Evolutionary conservation across 192 early-diverging fungal species (phyloP), one percentile per base, ranked within the genome.

Genomic region (Gaertneriomyces semiglobifer): DNA sequence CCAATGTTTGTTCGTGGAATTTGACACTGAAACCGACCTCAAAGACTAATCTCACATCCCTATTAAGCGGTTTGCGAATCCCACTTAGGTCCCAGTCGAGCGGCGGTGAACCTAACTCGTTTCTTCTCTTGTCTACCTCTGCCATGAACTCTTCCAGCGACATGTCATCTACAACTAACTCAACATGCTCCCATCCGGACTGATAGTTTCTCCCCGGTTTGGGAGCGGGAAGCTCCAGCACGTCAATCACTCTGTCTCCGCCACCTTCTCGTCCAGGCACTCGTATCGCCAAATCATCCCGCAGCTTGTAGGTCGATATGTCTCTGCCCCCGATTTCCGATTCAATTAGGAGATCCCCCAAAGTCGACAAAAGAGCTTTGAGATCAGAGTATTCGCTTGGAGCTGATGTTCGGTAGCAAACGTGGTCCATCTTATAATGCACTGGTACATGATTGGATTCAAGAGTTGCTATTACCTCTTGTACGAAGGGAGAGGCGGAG

Each of bases 191-290:
- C 16, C 56, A 43, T 8, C 74, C 74, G 12, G 63, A 40, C 12
- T 63, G 57, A 57, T 71, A 63, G 11, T 53, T 39, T 8, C 53
- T 44, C 18, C 69, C 65, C 18, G 43, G 38, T 63, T 75, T 75
- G n/a, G 74, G 74, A 19, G 61, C 39, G 19, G 74, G 69, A 3
- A 75, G 50, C 52, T 75, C 74, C 19, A 75, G 52, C 10, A 75
- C 60, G 38, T 75, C 63, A 14, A 75, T 20, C 19, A 38, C 43
- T 20, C 60, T 6, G 5, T 57, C 12, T 33, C 14, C 9, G 2
- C 12, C 12, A 57, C 4, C 12, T 14, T 14, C 38, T 16, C 16
- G 19, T 14, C 39, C 53, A 18, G 33, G 20, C 1, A 58, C 40
- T 18, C 18, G n/a, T 47, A 75, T n/a, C 5, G 74, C 67, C 42